phyloP scores from a whole-genome alignment of 1,139 yeast species.

The Candida sp. region DNA sequence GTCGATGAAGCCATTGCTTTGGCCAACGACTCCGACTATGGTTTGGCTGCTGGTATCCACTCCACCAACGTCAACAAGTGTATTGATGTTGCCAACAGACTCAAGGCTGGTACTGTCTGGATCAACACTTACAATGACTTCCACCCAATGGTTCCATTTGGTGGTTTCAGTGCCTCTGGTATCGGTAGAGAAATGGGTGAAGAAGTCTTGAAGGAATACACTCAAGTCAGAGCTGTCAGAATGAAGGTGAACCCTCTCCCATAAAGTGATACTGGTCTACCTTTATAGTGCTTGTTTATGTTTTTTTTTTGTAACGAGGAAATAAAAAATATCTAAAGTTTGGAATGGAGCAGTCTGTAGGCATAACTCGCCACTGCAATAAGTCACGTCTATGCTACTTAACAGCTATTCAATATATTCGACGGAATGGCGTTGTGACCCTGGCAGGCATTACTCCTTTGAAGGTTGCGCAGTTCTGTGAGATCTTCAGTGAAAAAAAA shows the following conservation, averaged over 20 bases:
- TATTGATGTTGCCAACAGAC: slow-evolving; percentile 63
- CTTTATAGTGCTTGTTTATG: neutral
- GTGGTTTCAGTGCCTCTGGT: slow-evolving; percentile 89
- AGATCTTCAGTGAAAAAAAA: too few relatives aligned
- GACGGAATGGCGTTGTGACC: too few relatives aligned
- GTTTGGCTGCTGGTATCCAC: slow-evolving; percentile 85
- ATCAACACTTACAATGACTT: slow-evolving; percentile 85
- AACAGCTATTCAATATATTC: too few relatives aligned
- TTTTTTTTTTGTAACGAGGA: neutral
- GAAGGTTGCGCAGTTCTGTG: too few relatives aligned
- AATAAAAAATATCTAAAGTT: neutral
- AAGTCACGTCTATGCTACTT: too few relatives aligned
- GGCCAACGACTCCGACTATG: slow-evolving; percentile 80
- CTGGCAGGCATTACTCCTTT: too few relatives aligned
- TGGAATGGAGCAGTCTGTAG: too few relatives aligned
- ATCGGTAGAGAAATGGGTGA: slow-evolving; percentile 93
- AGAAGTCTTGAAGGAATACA: slow-evolving; percentile 83
- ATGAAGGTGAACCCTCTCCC: slow-evolving; percentile 20
- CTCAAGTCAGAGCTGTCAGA: slow-evolving; percentile 83
- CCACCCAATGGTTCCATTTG: slow-evolving; percentile 82
- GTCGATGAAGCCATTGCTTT: slow-evolving; percentile 69
- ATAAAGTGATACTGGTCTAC: slow-evolving; percentile 1
- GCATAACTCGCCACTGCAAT: too few relatives aligned
- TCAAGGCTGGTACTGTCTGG: slow-evolving; percentile 87
- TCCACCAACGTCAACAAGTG: slow-evolving; percentile 74